These are phyloP conservation scores for Penicillium sp. DNA, from an alignment of 2,329 filamentous ascomycete species.

Conservation along the genomic window DNA sequence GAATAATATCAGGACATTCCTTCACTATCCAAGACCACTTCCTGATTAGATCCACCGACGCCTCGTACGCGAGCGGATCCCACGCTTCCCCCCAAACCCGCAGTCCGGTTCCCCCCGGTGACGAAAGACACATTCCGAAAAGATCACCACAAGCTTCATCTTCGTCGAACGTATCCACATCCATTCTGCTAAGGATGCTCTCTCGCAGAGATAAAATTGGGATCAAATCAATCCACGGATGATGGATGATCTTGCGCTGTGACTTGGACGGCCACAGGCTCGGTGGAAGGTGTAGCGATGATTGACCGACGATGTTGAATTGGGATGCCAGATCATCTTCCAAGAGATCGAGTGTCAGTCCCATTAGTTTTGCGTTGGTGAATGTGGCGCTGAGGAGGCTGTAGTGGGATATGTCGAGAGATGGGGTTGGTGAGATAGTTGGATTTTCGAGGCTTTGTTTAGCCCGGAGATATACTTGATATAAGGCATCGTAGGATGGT, in stretches of 20 bases:
- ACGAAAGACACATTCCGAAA: constrained; percentile 10
- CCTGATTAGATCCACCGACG: constrained; percentile 27
- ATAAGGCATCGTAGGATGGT: background rate
- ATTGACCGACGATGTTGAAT: constrained; percentile 19
- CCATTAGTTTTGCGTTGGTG: constrained; percentile 17
- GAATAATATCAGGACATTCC: constrained; percentile 29
- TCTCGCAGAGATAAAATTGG: constrained; percentile 28
- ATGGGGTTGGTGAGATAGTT: background rate
- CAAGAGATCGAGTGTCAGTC: constrained; percentile 13
- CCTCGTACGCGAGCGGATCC: constrained; percentile 32
- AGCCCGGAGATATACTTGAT: background rate
- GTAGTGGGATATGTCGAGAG: constrained; percentile 2
- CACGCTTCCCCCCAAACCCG: constrained; percentile 35
- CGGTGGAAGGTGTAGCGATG: constrained; percentile 14
- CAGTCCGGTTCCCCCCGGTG: constrained; percentile 17
- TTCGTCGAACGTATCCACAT: constrained; percentile 22
- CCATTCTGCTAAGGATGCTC: constrained; percentile 17
- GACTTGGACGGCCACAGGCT: constrained; percentile 17
- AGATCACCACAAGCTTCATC: constrained; percentile 26
- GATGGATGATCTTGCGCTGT: constrained; percentile 24
- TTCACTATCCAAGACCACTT: constrained; percentile 30
- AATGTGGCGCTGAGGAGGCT: constrained; percentile 16
- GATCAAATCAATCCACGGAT: constrained; percentile 35
- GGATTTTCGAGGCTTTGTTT: background rate
- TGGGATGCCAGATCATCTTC: constrained; percentile 19